These are phyloP conservation scores for Puccinia polysora DNA, from an alignment of 1,284 basidiomycete genomes.

Conservation along the genomic window DNA sequence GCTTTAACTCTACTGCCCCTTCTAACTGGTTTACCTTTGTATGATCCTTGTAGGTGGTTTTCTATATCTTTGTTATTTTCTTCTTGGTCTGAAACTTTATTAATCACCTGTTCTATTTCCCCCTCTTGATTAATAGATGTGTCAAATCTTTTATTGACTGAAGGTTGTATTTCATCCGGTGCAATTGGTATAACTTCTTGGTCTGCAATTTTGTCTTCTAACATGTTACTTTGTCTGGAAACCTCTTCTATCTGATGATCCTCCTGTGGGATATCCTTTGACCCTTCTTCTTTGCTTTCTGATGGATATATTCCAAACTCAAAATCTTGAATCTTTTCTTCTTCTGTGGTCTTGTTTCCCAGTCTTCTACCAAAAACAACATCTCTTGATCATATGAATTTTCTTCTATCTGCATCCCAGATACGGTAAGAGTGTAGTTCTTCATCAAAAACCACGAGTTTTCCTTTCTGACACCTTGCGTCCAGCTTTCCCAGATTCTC, in stretches of 20 bases:
- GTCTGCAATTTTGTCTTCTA: background rate
- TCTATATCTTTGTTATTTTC: background rate
- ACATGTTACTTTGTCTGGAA: background rate
- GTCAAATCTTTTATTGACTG: background rate
- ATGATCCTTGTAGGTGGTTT: background rate
- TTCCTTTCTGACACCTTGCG: conserved; percentile 2
- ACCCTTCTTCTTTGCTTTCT: background rate
- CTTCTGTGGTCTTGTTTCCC: background rate
- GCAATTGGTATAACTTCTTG: too few relatives aligned
- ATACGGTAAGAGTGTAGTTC: background rate
- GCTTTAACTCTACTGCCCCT: background rate
- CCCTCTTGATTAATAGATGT: background rate
- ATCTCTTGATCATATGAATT: background rate
- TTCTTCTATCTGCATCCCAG: background rate
- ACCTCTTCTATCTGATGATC: background rate
- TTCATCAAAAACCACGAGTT: background rate
- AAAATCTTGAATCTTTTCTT: background rate
- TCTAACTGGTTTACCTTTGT: background rate
- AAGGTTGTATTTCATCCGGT: too few relatives aligned
- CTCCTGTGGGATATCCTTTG: background rate
- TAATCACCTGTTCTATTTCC: background rate
- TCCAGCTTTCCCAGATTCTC: background rate
- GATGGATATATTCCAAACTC: background rate
- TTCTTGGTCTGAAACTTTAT: background rate
- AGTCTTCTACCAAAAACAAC: background rate